Conservation (phyloP, 2,329 filamentous ascomycete species). For the Clonostachys chloroleuca region DNA sequence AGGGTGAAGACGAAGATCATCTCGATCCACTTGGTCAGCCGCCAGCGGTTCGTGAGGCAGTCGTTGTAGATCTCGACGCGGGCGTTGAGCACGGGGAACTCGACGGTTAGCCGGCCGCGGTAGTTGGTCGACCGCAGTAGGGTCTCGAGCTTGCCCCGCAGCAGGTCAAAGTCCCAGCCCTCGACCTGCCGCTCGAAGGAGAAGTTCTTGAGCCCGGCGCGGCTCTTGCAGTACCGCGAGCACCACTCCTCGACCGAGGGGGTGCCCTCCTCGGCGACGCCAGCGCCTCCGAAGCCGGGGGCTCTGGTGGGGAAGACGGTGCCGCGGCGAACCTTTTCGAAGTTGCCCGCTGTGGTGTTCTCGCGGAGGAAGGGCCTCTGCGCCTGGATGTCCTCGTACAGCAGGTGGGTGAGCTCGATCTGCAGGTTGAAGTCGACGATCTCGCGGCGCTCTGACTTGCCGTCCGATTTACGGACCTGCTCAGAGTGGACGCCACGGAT, state of each 20-base stretch:
- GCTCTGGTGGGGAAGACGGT: constrained; percentile 50
- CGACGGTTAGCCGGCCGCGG: constrained; percentile 53
- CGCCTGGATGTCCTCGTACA: constrained; percentile 40
- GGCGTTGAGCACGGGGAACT: constrained; percentile 53
- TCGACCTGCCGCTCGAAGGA: constrained; percentile 44
- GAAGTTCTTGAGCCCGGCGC: constrained; percentile 53
- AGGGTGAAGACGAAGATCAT: constrained; percentile 64
- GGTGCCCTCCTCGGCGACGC: constrained; percentile 19
- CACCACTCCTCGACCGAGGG: constrained; percentile 56
- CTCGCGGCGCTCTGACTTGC: constrained; percentile 35
- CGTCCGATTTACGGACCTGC: constrained; percentile 25
- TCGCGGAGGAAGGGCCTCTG: constrained; percentile 14
- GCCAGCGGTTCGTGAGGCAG: constrained; percentile 59
- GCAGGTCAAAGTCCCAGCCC: constrained; percentile 54
- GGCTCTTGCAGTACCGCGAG: constrained; percentile 58
- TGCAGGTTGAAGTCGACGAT: constrained; percentile 56
- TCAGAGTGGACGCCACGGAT: constrained; percentile 49
- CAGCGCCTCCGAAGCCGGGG: constrained; percentile 30
- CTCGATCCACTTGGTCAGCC: constrained; percentile 57
- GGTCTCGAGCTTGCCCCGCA: constrained; percentile 47
- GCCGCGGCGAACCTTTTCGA: constrained; percentile 61
- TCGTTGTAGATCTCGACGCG: constrained; percentile 61
- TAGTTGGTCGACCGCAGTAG: constrained; percentile 64
- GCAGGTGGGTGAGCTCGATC: constrained; percentile 54
- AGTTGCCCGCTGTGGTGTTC: constrained; percentile 44